Base-by-base conservation (phyloP, 2,329 filamentous ascomycete genomes). In the Aspergillus spinulosporus region DNA sequence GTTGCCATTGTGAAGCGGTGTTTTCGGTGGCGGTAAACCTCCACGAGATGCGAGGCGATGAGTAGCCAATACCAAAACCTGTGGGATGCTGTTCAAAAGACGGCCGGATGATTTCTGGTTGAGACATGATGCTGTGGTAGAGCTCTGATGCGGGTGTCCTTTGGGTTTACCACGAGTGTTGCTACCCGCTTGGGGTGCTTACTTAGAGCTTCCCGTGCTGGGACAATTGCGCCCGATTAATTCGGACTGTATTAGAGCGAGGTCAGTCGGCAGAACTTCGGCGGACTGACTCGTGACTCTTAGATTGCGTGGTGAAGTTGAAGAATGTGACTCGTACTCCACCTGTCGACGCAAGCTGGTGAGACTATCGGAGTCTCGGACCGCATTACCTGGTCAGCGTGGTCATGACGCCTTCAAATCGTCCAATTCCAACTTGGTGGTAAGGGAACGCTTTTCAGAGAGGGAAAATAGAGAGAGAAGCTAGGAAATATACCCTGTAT, bases 31-130 rank as follows among this genome's bases (percentile, higher is more conserved):
- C 54, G 36, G 53, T 51, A 47, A 69, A 69, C 7, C 60, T 55
- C 66, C 67, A 70, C 21, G 67, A 69, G 11, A 69, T 57, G 28
- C 67, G 65, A n/a, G 66, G 67, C 2, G 54, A 45, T 8, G 62
- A 37, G 15, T 43, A 51, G 3, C 59, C 62, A 15, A 70, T 63
- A 9, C 65, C 66, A 28, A 69, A 59, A n/a, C 67, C 67, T 6
- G 57, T 64, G 7, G 53, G 28, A 40, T 56, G 48, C 9, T 56
- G 53, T 42, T 56, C 53, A 34, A 53, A 53, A 15, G 42, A 47
- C 4, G 42, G 50, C 7, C 12, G 43, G 12, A 43, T 21, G 26
- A 37, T 28, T 37, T 15, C 29, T 44, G 49, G 49, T 44, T 44
- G 49, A 14, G 40, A 37, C 49, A 52, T 52, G 14, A 28, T 51